Percentiles rank a stretch among this genome's conserved stretches.
These are phyloP conservation scores for Metschnikowia henanensis DNA, from an alignment of 805 yeast species.

Conservation along the genomic window DNA sequence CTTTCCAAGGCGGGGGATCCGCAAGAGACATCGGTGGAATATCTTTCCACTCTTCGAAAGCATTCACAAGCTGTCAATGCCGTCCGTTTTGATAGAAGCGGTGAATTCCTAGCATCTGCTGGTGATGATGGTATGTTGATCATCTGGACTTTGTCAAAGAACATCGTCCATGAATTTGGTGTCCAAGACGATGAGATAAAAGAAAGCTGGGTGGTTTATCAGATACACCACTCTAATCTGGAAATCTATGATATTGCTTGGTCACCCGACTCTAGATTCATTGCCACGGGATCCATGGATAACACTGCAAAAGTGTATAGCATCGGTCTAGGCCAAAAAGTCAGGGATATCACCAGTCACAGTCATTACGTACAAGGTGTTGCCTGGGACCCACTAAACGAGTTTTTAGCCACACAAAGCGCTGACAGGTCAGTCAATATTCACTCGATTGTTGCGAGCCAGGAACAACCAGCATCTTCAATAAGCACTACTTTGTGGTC, in stretches of 20 bases:
- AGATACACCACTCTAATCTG: conserved; percentile 57
- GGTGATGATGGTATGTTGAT: conserved; percentile 93
- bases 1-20: conserved; percentile 5
- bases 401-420: conserved; percentile 80
- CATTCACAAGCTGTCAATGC: conserved; percentile 96
- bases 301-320: conserved; percentile 71
- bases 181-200: conserved; percentile 49
- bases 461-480: conserved; percentile 22
- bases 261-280: conserved; percentile 80
- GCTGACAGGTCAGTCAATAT: conserved; percentile 84
- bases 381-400: conserved; percentile 87
- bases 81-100: conserved; percentile 74
- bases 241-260: conserved; percentile 92
- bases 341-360: conserved; percentile 68
- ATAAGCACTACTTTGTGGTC: conserved; percentile 29
- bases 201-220: conserved; percentile 75
- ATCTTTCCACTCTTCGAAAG: conserved; percentile 76
- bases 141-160: conserved; percentile 68
- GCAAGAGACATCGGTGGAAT: conserved; percentile 50
- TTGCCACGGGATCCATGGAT: conserved; percentile 93
- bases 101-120: conserved; percentile 77
- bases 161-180: conserved; percentile 60
- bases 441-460: conserved; percentile 3
- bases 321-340: conserved; percentile 53
- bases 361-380: conserved; percentile 94